Base-by-base conservation (phyloP, 176 grass and related monocot genomes). In the Aechmea fasciata region DNA sequence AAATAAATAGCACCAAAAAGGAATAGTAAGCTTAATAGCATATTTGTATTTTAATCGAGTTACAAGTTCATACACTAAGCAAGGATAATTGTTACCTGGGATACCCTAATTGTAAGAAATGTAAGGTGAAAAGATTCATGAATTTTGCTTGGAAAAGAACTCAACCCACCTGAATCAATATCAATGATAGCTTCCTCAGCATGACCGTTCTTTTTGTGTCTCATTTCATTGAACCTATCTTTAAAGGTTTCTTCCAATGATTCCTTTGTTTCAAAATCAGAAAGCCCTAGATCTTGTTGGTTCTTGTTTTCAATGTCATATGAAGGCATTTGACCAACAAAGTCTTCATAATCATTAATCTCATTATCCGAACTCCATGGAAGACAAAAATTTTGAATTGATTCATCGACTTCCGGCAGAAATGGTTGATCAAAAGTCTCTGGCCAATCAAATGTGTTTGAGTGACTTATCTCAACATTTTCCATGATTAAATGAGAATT, bases 301-400 rank as follows among this genome's bases (percentile, higher is more conserved):
- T 78, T 75, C 67, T 55, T 65, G 80, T 65, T 91, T 76, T 73
- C 67, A 77, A 63, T 71, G 11, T 24, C 69, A 72, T 25, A 50
- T 2, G 55, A 63, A 69, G 63, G 52, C 3, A 69, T 69, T 70
- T 72, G 7, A 11, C 78, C 73, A 47, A 74, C 12, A 0, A 49
- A 13, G 10, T 67, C 48, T 52, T 47, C 65, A 75, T 63, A 14
- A 24, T 3, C 26, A 28, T 49, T 67, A 63, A 88, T 70, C 48
- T 85, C 81, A 70, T 79, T 71, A 79, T 88, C 85, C 51, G 85
- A 69, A 78, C 79, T 85, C 57, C 85, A 71, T 62, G 75, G 70
- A 75, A 72, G 57, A 72, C 85, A 52, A 82, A 83, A 69, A 53
- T 67, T 83, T 54, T 67, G 70, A 49, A 80, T 57, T 18, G 78